Percentiles rank a stretch among this genome's conserved stretches.
phyloP scores from a whole-genome alignment of 306 rosid genomes.

The Lupinus albus region DNA sequence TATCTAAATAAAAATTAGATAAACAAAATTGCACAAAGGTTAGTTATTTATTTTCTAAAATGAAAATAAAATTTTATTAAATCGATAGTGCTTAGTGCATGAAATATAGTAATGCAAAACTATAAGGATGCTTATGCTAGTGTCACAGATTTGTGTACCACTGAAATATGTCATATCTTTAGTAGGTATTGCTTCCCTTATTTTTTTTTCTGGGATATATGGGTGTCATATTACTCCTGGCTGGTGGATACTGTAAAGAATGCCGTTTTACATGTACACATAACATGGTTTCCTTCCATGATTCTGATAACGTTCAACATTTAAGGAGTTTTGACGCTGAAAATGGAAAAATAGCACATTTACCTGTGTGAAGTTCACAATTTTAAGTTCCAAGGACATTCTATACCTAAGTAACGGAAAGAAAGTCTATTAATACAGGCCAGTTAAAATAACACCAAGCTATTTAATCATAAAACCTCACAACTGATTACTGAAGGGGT shows the following conservation, averaged over 20 bases:
- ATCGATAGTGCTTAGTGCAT: not conserved
- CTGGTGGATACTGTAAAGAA: not conserved
- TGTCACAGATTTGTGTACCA: conserved; percentile 15
- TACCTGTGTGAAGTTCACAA: conserved; percentile 12
- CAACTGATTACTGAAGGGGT: conserved; percentile 3
- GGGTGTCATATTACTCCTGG: not conserved
- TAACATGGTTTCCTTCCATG: conserved; percentile 33
- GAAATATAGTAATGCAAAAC: not conserved
- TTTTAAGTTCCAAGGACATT: conserved; percentile 41
- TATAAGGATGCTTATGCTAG: not conserved
- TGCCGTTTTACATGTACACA: conserved; percentile 14
- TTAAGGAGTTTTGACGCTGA: conserved; percentile 13
- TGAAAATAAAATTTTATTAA: not conserved
- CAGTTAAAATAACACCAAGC: conserved; percentile 17
- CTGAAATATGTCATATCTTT: conserved; percentile 9
- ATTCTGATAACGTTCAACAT: conserved; percentile 4
- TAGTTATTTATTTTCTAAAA: not conserved
- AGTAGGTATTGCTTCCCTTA: conserved; percentile 21
- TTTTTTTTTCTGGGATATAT: conserved; percentile 16
- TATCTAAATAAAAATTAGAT: not conserved
- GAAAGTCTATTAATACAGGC: not conserved
- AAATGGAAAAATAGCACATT: conserved; percentile 22
- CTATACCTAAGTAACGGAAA: conserved; percentile 4
- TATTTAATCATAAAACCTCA: not conserved
- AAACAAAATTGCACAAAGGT: not conserved